Percentiles rank a stretch among this genome's conserved stretches.
Conservation (phyloP, 768 basidiomycete species). For the Phanerodontia chrysosporium region DNA sequence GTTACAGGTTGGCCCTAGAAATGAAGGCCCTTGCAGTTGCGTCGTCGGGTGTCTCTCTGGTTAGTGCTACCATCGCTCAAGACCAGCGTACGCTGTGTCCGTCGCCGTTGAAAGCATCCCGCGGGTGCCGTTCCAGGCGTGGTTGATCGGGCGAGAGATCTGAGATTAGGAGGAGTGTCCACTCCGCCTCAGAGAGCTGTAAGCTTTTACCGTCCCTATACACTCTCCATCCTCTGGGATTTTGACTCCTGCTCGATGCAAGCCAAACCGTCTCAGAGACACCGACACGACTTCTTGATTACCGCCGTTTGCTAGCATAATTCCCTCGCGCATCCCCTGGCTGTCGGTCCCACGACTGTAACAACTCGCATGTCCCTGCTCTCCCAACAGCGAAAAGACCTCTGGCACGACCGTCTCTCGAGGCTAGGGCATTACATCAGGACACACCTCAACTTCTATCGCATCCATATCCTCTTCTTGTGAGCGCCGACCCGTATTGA, state of each 20-base stretch:
- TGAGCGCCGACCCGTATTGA: conserved; percentile 16
- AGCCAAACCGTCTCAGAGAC: background rate
- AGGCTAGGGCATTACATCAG: conserved; percentile 22
- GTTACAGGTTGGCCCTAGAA: background rate
- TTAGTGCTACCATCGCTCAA: background rate
- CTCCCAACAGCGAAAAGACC: conserved; percentile 2
- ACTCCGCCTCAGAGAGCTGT: background rate
- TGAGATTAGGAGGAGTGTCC: background rate
- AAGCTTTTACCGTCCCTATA: background rate
- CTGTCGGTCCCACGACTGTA: background rate
- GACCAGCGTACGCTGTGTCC: background rate
- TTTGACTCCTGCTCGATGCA: background rate
- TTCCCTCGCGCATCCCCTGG: background rate
- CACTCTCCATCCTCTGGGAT: background rate
- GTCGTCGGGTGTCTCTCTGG: background rate
- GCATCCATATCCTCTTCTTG: conserved; percentile 43
- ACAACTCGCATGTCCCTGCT: conserved; percentile 1
- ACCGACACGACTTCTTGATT: background rate
- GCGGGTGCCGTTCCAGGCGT: background rate
- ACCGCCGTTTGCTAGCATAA: background rate
- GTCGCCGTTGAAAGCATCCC: background rate
- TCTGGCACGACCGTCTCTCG: background rate
- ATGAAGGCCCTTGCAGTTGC: background rate
- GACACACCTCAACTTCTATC: conserved; percentile 43
- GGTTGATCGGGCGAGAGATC: background rate